Percentiles rank a stretch among this genome's conserved stretches.
These are phyloP conservation scores for Boletus vermiculosoides DNA, from an alignment of 768 basidiomycete genomes.

Conservation along the genomic window DNA sequence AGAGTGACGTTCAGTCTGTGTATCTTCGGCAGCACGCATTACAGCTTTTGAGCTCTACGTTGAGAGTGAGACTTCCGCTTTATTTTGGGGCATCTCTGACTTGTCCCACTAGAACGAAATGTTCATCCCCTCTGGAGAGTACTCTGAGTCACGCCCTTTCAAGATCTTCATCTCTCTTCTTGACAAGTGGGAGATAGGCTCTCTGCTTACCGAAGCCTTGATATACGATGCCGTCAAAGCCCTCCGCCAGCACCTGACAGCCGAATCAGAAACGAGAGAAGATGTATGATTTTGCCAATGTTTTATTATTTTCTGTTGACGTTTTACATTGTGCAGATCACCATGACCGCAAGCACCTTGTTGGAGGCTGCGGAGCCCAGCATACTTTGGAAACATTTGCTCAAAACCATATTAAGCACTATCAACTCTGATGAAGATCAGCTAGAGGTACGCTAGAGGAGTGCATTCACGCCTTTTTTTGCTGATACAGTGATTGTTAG, in stretches of 20 bases:
- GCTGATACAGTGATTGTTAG: constrained; percentile 36
- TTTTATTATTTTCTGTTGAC: neutral
- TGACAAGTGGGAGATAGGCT: constrained; percentile 97
- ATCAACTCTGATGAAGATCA: constrained; percentile 43
- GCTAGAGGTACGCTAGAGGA: constrained; percentile 45
- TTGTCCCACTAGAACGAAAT: constrained; percentile 61
- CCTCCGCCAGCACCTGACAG: constrained; percentile 54
- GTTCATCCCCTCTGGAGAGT: constrained; percentile 66
- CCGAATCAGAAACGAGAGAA: constrained; percentile 51
- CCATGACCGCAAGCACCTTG: constrained; percentile 81
- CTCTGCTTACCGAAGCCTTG: constrained; percentile 70
- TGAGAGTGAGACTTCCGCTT: constrained; percentile 51
- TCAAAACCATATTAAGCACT: constrained; percentile 55
- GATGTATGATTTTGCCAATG: constrained; percentile 48
- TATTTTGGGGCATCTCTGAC: constrained; percentile 11
- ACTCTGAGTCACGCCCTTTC: constrained; percentile 83
- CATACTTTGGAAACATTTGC: constrained; percentile 79
- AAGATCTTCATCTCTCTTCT: constrained; percentile 93
- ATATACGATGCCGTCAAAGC: constrained; percentile 79
- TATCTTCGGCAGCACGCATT: constrained; percentile 72
- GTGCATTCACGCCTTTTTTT: neutral
- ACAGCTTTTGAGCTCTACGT: constrained; percentile 64
- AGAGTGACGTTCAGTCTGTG: constrained; percentile 66
- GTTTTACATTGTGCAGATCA: constrained; percentile 43
- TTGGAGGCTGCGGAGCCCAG: constrained; percentile 93